phyloP scores from a whole-genome alignment of 345 rosid genomes.

The Salix dunnii region DNA sequence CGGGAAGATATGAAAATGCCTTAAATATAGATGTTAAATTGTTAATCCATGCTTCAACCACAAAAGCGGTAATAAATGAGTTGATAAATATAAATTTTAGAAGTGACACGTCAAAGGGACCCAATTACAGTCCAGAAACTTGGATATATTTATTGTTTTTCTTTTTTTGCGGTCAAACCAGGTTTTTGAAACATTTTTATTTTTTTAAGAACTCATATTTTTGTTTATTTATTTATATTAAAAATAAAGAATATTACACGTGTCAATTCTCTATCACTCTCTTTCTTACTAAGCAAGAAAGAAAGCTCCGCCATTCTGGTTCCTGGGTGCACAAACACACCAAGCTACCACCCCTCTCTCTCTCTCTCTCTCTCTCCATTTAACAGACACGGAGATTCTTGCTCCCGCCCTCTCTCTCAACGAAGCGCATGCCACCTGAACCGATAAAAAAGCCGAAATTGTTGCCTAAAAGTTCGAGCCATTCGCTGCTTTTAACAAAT shows the following conservation, averaged over 20 bases:
- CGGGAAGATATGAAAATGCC: background rate
- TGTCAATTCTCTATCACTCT: background rate
- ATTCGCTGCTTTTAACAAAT: background rate
- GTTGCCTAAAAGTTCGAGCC: conserved; percentile 2
- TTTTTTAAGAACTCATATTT: no score
- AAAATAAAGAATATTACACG: background rate
- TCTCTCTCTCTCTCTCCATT: background rate
- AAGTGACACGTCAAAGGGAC: background rate
- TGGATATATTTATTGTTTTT: no score
- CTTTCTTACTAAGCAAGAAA: background rate
- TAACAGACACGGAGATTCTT: background rate
- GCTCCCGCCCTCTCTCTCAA: background rate
- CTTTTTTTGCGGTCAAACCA: no score
- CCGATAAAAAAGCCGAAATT: conserved; percentile 1
- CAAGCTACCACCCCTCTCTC: background rate
- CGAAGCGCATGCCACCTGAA: background rate
- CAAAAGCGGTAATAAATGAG: background rate
- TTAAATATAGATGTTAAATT: no score
- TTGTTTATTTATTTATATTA: no score
- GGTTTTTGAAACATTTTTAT: no score
- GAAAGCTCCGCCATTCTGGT: background rate
- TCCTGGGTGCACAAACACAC: background rate
- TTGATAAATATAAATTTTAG: background rate
- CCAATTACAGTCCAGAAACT: background rate
- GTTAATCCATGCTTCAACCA: background rate